Percentiles rank a stretch among this genome's conserved stretches.
Conservation (phyloP, 2,329 filamentous ascomycete species). For the Penicillium sp. region DNA sequence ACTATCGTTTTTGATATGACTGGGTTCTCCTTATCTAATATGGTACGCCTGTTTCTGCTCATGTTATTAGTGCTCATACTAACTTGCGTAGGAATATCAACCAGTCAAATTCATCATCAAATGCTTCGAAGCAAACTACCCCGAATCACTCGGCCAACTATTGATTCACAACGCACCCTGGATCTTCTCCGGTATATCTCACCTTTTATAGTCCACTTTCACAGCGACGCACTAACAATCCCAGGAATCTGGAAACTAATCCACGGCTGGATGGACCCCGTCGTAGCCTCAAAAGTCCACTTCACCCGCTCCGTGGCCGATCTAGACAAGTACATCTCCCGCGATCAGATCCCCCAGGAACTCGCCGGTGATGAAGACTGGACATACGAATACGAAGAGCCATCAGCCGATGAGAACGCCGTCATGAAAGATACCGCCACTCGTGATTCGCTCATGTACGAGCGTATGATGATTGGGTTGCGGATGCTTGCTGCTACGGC, state of each 20-base stretch:
- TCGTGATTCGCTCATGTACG: slow-evolving; percentile 53
- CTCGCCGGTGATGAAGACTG: slow-evolving; percentile 81
- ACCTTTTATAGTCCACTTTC: background rate
- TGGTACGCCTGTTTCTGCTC: slow-evolving; percentile 53
- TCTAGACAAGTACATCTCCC: slow-evolving; percentile 69
- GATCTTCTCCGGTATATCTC: slow-evolving; percentile 77
- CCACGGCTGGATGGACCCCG: slow-evolving; percentile 88
- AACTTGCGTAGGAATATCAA: slow-evolving; percentile 68
- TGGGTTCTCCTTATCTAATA: slow-evolving; percentile 85
- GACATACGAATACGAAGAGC: slow-evolving; percentile 77
- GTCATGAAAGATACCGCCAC: slow-evolving; percentile 65
- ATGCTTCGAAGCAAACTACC: slow-evolving; percentile 97
- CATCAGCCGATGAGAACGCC: slow-evolving; percentile 69
- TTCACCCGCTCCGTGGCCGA: slow-evolving; percentile 80
- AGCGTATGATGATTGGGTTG: slow-evolving; percentile 61
- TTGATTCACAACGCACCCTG: slow-evolving; percentile 93
- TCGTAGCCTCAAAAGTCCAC: slow-evolving; percentile 88
- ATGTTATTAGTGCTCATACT: background rate
- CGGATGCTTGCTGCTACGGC: slow-evolving; percentile 71
- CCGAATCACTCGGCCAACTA: slow-evolving; percentile 81
- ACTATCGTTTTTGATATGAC: slow-evolving; percentile 94
- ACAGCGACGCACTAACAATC: background rate
- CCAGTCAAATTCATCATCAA: slow-evolving; percentile 98
- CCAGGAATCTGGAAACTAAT: slow-evolving; percentile 89
- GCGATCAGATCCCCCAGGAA: slow-evolving; percentile 69